Evolutionary conservation across 164 flowering plant genomes (phyloP).

Genomic region (Magnolia changhungtana): DNA sequence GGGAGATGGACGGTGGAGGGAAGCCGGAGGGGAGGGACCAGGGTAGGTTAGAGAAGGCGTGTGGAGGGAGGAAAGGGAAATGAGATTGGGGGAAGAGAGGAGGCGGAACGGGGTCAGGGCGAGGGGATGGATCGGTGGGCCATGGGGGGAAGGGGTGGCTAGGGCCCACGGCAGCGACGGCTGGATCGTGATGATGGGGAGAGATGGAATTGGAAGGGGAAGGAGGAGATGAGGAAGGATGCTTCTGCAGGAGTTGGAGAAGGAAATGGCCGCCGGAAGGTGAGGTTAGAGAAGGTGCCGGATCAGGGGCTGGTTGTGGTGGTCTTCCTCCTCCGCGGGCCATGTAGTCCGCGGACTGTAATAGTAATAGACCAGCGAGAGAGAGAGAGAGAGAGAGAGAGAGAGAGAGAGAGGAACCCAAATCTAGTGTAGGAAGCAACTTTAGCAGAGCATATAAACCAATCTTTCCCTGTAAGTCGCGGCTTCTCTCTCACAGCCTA

Average conservation of each 20-base stretch:
- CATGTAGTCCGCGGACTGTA: not conserved
- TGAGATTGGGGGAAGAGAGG: conserved; percentile 3
- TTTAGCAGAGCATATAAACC: not conserved
- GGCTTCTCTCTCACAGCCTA: too few species aligned
- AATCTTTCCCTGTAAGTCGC: not conserved
- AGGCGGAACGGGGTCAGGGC: not conserved
- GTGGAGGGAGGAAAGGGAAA: conserved; percentile 8
- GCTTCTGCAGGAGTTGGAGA: conserved; percentile 60
- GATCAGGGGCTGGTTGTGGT: not conserved
- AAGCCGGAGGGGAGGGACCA: conserved; percentile 25
- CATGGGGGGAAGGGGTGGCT: conserved; percentile 29
- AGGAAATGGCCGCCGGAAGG: conserved; percentile 69
- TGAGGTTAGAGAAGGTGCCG: not conserved
- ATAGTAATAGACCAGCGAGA: not conserved
- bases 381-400: not conserved
- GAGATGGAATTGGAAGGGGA: not conserved
- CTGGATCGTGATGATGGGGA: conserved; percentile 50
- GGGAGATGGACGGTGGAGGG: conserved; percentile 30
- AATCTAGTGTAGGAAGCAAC: not conserved
- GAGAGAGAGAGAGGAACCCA: too few species aligned
- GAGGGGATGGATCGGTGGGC: conserved; percentile 24
- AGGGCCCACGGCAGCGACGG: conserved; percentile 80
- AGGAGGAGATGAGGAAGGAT: not conserved
- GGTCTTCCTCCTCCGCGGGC: not conserved
- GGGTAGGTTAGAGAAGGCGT: not conserved